Base-by-base conservation (phyloP, 2,329 filamentous ascomycete species). In the Lasiodiplodia gonubiensis region DNA sequence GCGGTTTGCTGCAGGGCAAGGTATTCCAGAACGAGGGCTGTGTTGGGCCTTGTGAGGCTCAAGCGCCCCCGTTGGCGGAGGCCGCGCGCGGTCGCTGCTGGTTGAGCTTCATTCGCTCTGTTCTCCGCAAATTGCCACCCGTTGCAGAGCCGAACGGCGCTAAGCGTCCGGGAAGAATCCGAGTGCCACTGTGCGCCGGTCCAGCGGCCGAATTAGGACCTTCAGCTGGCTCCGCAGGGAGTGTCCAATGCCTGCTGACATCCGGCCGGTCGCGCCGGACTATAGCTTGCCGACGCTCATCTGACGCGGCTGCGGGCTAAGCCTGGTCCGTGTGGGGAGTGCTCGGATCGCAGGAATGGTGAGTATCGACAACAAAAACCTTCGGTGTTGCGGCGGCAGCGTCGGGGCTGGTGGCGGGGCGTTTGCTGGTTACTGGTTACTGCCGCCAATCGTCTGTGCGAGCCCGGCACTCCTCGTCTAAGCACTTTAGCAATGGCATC, bases 21-120 rank as follows among this genome's bases (percentile, higher is more conserved):
- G 42, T 46, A 51, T 63, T 63, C 59, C 46, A 63, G 59, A 63
- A 51, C 59, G 30, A 12, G 59, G 59, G 27, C 59, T 63, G 42
- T 42, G 23, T 39, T 33, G 23, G 54, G 52, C 16, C 8, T 11
- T 4, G 59, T 63, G 59, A 63, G 59, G 59, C 59, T 63, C 59
- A 63, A 63, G 42, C 59, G 42, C 46, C 8, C 42, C 21, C 39
- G 39, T 27, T n/a, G 39, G 46, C 35, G 14, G 33, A 21, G 25
- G 53, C 53, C n/a, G 5, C 18, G 23, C 27, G 55, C 55, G 55
- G 55, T 27, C 55, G 55, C 42, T 55, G 37, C 25, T 8, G 18
- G 27, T 14, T 8, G 39, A 11, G 23, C 39, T 21, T 23, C 42
- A 61, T 61, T 61, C 57, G 57, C 57, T 33, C 30, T 33, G 30